Evolutionary conservation across 192 early-diverging fungal species (phyloP), one percentile per base, ranked within the genome.

Genomic region (Paraglomus brasilianum): DNA sequence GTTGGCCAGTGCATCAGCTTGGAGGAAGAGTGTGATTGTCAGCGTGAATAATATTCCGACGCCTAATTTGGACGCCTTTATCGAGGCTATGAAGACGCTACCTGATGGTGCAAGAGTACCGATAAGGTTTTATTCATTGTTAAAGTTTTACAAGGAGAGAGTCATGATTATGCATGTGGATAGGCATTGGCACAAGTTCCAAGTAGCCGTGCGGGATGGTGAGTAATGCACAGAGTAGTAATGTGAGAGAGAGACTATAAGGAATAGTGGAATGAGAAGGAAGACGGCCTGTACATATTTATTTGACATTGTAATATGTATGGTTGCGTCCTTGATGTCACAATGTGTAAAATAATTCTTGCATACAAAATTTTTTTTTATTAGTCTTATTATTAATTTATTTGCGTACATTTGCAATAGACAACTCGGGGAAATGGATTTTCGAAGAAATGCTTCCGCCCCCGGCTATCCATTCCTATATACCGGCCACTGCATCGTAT

Each of bases 101-200:
- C 83, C 88, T 24, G 86, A 92, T 69, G 82, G 84, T n/a, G 80
- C 82, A 8, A 71, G 84, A 62, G 82, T 86, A 4, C 84, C 84
- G 22, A 67, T 83, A 21, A 72, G 82, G 21, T 94, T 87, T 81
- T 95, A 92, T 73, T 75, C 84, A 8, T 85, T 98, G 10, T 87
- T 84, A 17, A 89, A 93, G 64, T 86, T 92, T 8, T 87, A 95
- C 78, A 88, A 88, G 38, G 87, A 90, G 59, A 86, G 85, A 49
- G 83, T 98, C 13, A 85, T 85, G 72, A 89, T 98, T 51, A 92
- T 95, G 80, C 87, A 84, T 62, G 87, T 94, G 8, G 89, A 94
- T 72, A 81, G 92, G 62, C 93, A 94, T 72, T 98, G 94, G 94
- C 84, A 87, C 69, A 82, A 80, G 46, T 93, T 93, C 76, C 78